phyloP scores from a whole-genome alignment of 495 filamentous ascomycete species.

The Podospora fimiseda region DNA sequence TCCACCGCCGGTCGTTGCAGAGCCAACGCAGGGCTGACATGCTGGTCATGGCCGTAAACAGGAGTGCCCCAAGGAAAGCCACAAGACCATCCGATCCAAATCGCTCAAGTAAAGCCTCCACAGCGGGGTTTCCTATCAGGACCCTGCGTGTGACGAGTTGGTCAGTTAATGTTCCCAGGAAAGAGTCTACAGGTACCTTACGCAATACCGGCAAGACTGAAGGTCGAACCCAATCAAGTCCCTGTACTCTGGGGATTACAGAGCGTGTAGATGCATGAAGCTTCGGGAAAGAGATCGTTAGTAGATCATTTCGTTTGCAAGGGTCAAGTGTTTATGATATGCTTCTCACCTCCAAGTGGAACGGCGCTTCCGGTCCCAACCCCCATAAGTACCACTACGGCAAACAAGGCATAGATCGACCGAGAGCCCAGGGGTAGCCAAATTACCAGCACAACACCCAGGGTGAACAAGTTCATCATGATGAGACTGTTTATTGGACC shows the following conservation, averaged over 20 bases:
- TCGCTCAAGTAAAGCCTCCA: constrained; percentile 16
- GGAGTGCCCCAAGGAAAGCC: constrained; percentile 21
- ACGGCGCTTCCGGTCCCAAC: constrained; percentile 27
- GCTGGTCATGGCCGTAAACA: constrained; percentile 19
- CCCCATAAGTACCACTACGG: constrained; percentile 22
- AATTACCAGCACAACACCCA: constrained; percentile 15
- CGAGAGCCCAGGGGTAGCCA: constrained; percentile 23
- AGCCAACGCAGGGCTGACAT: constrained; percentile 17
- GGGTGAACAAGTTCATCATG: constrained; percentile 22
- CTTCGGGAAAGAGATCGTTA: not conserved
- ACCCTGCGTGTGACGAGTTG: constrained; percentile 6
- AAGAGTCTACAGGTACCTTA: constrained; percentile 7
- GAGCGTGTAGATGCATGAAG: constrained; percentile 22
- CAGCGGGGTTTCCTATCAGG: constrained; percentile 22
- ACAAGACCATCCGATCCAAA: constrained; percentile 16
- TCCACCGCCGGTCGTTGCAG: too few species aligned
- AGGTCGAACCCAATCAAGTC: constrained; percentile 25
- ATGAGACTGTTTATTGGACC: constrained; percentile 26
- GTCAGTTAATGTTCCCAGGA: not conserved
- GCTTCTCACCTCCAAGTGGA: constrained; percentile 21
- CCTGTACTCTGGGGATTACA: constrained; percentile 16
- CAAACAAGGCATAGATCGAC: constrained; percentile 14
- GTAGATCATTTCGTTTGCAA: too few species aligned
- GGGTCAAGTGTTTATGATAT: not conserved
- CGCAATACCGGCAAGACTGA: constrained; percentile 24